Evolutionary conservation across 345 rosid species (phyloP).

Genomic region (Adansonia digitata): DNA sequence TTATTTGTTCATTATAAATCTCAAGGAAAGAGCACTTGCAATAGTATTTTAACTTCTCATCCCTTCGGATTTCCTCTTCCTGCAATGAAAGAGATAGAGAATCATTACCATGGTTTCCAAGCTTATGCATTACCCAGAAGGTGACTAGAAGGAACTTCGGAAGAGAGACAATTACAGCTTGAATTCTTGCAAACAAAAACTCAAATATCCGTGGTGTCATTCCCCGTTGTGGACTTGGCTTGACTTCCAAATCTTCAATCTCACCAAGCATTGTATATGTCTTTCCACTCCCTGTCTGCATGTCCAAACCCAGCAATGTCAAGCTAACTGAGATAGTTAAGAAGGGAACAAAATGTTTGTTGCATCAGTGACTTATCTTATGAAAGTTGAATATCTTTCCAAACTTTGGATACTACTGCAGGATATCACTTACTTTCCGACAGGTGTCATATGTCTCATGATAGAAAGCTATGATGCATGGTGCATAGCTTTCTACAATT

Average conservation of each 20-base stretch:
- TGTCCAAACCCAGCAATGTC: conserved; percentile 11
- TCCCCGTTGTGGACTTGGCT: conserved; percentile 80
- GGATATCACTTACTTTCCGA: background rate
- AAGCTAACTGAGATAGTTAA: background rate
- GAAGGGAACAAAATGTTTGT: background rate
- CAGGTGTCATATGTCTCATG: background rate
- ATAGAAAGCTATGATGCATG: background rate
- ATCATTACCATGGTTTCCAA: background rate
- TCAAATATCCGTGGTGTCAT: conserved; percentile 97
- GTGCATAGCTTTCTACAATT: background rate
- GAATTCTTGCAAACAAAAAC: conserved; percentile 92
- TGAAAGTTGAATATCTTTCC: background rate
- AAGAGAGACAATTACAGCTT: conserved; percentile 55
- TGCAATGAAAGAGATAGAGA: conserved; percentile 25
- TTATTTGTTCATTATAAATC: conserved; percentile 90
- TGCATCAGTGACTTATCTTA: background rate
- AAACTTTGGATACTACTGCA: background rate
- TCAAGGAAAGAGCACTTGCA: conserved; percentile 98
- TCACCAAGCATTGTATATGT: conserved; percentile 93
- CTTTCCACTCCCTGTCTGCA: conserved; percentile 99
- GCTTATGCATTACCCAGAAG: background rate
- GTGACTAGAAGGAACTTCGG: conserved; percentile 7
- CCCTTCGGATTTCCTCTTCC: conserved; percentile 96
- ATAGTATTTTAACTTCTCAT: conserved; percentile 73
- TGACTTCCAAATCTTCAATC: conserved; percentile 69